Conservation (phyloP, 176 grass and related monocot genomes). For the Eragrostis nindensis region DNA sequence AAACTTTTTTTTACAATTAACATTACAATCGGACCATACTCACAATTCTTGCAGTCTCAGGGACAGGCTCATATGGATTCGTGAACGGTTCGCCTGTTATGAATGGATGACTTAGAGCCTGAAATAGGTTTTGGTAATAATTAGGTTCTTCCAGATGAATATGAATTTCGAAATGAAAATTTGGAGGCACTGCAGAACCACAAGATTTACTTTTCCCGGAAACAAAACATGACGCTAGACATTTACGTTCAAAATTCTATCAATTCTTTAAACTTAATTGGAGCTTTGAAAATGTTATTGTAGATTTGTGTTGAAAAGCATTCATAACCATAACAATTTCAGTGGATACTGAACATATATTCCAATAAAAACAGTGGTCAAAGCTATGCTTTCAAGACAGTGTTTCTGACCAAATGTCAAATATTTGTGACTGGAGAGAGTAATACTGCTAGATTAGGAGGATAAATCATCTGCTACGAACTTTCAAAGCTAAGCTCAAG, state of each 20-base stretch:
- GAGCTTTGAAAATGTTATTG: neutral
- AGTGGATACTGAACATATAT: neutral
- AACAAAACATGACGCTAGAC: too few species aligned
- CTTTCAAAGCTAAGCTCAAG: neutral
- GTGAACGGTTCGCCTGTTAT: slow-evolving; percentile 80
- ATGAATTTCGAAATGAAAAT: slow-evolving; percentile 21
- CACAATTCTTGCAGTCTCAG: slow-evolving; percentile 96
- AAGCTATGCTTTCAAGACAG: neutral
- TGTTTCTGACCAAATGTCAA: neutral
- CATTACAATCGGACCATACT: slow-evolving; percentile 47
- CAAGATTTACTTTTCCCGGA: too few species aligned
- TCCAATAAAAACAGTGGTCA: neutral
- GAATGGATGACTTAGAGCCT: slow-evolving; percentile 91
- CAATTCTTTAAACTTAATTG: neutral
- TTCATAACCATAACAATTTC: neutral
- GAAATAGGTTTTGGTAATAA: slow-evolving; percentile 52
- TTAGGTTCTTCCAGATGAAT: slow-evolving; percentile 32
- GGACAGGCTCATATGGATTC: slow-evolving; percentile 64
- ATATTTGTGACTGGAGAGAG: neutral
- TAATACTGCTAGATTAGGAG: slow-evolving; percentile 13
- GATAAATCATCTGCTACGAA: slow-evolving; percentile 16
- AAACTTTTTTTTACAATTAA: slow-evolving; percentile 5
- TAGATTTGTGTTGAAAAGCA: neutral
- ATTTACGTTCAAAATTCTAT: neutral
- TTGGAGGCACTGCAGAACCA: neutral